These are phyloP conservation scores for Ogataea henricii DNA, from an alignment of 805 yeast species.

Conservation along the genomic window DNA sequence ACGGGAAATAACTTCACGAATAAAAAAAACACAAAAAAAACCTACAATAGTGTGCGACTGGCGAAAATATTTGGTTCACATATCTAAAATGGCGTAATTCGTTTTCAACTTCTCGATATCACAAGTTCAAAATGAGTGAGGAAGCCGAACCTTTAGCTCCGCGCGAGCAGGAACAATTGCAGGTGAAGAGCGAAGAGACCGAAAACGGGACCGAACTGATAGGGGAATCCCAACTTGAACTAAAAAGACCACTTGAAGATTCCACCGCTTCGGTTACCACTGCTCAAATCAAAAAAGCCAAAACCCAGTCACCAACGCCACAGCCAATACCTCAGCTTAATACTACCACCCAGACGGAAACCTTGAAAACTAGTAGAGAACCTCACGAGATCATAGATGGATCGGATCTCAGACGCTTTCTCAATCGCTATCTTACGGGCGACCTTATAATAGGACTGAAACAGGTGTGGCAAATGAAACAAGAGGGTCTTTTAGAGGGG, in stretches of 20 bases:
- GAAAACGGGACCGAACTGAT: neutral
- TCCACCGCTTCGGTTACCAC: neutral
- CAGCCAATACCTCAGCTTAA: slow-evolving; percentile 29
- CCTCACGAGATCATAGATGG: slow-evolving; percentile 53
- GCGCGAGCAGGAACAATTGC: neutral
- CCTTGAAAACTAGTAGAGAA: slow-evolving; percentile 21
- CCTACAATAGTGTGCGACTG: neutral
- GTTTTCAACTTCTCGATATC: no score
- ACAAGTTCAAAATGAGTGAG: slow-evolving; percentile 1
- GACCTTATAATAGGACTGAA: slow-evolving; percentile 47
- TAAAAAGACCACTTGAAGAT: slow-evolving; percentile 3
- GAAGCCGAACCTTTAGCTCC: neutral
- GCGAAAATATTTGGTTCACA: neutral
- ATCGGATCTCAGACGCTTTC: slow-evolving; percentile 49
- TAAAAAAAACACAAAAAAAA: neutral
- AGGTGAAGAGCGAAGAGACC: no score
- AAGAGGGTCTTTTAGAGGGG: slow-evolving; percentile 17
- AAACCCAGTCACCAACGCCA: slow-evolving; percentile 27
- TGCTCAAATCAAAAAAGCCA: slow-evolving; percentile 17
- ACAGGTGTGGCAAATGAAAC: slow-evolving; percentile 27
- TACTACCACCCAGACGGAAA: slow-evolving; percentile 7
- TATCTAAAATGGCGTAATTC: no score
- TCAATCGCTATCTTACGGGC: slow-evolving; percentile 49
- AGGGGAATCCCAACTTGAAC: neutral
- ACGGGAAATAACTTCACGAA: no score